These are phyloP conservation scores for Thielaviopsis euricoi DNA, from an alignment of 2,329 filamentous ascomycete species.

Conservation along the genomic window DNA sequence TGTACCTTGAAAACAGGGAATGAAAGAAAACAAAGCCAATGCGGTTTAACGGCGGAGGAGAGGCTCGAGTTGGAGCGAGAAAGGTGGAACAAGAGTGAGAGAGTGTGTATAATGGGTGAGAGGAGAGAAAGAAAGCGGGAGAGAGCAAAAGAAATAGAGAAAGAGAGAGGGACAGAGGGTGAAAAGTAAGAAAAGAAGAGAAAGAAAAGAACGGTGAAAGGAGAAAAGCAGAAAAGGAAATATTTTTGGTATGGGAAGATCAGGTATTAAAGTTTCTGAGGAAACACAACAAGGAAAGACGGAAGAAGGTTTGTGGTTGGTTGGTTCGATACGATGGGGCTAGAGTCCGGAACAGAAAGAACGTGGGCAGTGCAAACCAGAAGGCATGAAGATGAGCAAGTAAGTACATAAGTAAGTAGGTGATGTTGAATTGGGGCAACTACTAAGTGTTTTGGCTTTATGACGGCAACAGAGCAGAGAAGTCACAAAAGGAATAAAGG, in stretches of 20 bases:
- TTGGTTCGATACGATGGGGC: not conserved
- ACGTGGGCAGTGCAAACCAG: not conserved
- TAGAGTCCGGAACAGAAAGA: not conserved
- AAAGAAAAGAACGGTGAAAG: not conserved
- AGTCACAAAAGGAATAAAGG: not conserved
- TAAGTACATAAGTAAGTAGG: not conserved
- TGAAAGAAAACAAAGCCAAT: not conserved
- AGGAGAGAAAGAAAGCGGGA: constrained; percentile 3
- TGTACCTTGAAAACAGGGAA: not conserved
- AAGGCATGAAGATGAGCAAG: not conserved
- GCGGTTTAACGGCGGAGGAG: not conserved
- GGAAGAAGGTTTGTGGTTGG: not conserved
- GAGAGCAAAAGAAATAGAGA: not conserved
- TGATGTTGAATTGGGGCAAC: not conserved
- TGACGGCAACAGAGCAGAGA: not conserved
- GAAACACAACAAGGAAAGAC: not conserved
- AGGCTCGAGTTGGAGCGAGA: not conserved
- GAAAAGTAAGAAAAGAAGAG: not conserved
- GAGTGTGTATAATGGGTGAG: constrained; percentile 2
- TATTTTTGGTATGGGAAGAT: not conserved
- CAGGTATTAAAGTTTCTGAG: not conserved
- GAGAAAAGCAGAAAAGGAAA: not conserved
- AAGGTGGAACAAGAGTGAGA: too few species aligned
- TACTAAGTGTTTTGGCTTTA: not conserved
- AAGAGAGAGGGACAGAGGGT: too few species aligned